A percentile compares a stretch with the other conserved stretches of the same genome.
Evolutionary conservation across 2,329 filamentous ascomycete species (phyloP).

Genomic region (Diaporthe sp.): DNA sequence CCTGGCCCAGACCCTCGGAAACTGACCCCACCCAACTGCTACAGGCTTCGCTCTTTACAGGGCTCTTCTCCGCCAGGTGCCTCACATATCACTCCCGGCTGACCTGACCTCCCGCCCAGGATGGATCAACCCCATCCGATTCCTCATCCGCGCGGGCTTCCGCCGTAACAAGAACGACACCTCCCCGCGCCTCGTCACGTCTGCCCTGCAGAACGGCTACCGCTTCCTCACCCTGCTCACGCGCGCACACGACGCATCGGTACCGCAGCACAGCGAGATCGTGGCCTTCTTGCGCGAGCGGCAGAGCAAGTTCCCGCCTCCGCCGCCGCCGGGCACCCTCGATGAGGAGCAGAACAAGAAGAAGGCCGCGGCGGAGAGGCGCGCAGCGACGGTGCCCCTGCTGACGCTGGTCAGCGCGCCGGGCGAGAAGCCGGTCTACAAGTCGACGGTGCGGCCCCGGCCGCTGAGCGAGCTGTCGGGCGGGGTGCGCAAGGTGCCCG

Average conservation of each 20-base stretch:
- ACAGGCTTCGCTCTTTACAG: slow-evolving; percentile 80
- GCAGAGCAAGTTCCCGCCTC: slow-evolving; percentile 49
- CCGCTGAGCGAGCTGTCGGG: slow-evolving; percentile 65
- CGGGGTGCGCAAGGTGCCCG: slow-evolving; percentile 69
- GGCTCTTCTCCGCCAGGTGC: slow-evolving; percentile 74
- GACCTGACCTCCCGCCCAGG: slow-evolving; percentile 54
- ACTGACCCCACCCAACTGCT: slow-evolving; percentile 12
- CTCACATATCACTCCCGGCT: slow-evolving; percentile 65
- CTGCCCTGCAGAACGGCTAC: slow-evolving; percentile 78
- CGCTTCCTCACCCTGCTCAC: slow-evolving; percentile 60
- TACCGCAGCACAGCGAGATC: slow-evolving; percentile 58
- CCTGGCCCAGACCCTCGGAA: not conserved
- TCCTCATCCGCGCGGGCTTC: slow-evolving; percentile 75
- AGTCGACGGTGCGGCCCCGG: slow-evolving; percentile 60
- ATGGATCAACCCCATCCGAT: slow-evolving; percentile 63
- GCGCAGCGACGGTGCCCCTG: slow-evolving; percentile 44
- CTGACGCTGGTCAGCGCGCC: slow-evolving; percentile 44
- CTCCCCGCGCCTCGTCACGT: slow-evolving; percentile 71
- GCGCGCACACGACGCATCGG: slow-evolving; percentile 54
- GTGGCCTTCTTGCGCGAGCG: slow-evolving; percentile 56
- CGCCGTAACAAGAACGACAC: slow-evolving; percentile 69
- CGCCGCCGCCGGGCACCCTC: slow-evolving; percentile 49
- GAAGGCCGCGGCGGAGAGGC: not conserved
- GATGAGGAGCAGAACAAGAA: not conserved
- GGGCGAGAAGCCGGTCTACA: slow-evolving; percentile 61